Base-by-base conservation (phyloP, 352 stramenopile species). In the Thalassiosira hispida region DNA sequence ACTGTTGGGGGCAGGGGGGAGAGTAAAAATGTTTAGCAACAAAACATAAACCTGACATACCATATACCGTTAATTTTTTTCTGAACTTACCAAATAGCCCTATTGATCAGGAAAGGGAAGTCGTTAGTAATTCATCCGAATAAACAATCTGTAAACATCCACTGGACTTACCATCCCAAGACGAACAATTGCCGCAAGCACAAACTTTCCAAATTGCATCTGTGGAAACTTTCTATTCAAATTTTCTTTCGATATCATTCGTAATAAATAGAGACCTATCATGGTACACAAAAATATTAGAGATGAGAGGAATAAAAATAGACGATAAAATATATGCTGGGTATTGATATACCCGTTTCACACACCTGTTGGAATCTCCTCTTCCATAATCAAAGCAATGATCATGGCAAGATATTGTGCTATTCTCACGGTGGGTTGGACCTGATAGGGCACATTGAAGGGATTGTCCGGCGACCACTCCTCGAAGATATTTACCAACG, bases 241-340 rank as follows among this genome's bases (percentile, higher is more conserved):
- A 0, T 61, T 56, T 11, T 18, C 1, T n/a, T 49, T 33, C 14
- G 60, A 16, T 29, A 79, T 73, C 38, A 63, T 72, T 18, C 71
- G n/a, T 25, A 79, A n/a, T 35, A 79, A 35, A 18, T 52, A 67
- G 1, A 79, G 18, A n/a, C n/a, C n/a, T n/a, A n/a, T n/a, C n/a
- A n/a, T 79, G 51, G 27, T 55, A 29, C 46, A 38, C n/a, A n/a
- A n/a, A n/a, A n/a, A n/a, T n/a, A n/a, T n/a, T n/a, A n/a, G n/a
- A n/a, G n/a, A n/a, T n/a, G n/a, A n/a, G n/a, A n/a, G n/a, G n/a
- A n/a, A n/a, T n/a, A n/a, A n/a, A n/a, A n/a, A n/a, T n/a, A n/a
- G n/a, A n/a, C n/a, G n/a, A n/a, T n/a, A n/a, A n/a, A n/a, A n/a
- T n/a, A n/a, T n/a, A n/a, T n/a, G n/a, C n/a, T n/a, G n/a, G n/a